Evolutionary conservation across 2,329 filamentous ascomycete species (phyloP), one percentile per base, ranked within the genome.

Genomic region (Colletotrichum tabaci): DNA sequence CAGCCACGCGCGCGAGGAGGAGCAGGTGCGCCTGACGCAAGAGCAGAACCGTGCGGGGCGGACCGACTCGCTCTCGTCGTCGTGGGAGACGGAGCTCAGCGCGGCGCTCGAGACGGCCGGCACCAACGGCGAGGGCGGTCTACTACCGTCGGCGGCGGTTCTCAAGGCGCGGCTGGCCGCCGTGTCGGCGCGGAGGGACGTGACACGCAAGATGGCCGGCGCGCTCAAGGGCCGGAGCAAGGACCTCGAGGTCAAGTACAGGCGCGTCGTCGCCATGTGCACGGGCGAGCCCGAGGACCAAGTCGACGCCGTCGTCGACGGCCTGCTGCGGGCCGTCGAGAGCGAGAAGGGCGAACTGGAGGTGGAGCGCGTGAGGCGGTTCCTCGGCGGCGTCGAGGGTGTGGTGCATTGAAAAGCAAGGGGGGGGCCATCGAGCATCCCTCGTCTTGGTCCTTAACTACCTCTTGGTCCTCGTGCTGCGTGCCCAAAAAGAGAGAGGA

Each of bases 241-340:
- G 5, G 95, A 98, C 65, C 87, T 97, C 4, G 96, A 98, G 78
- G 87, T 92, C 75, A 94, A 96, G 82, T 98, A 98, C 80, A 89
- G 95, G 35, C 93, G 92, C 75, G 94, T 98, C 40, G 94, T 99
- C 30, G 91, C 93, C 65, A 85, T 98, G 15, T 98, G 96, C 79
- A 97, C 95, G 0, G 91, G 91, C 10, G 93, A 95, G 44, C 88
- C 90, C 0, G 94, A 97, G 73, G 87, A 88, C 10, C 89, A 94
- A 69, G 93, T 98, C 16, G 96, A 98, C 76, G 89, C 90, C 68
- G 89, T 95, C 62, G 86, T 98, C 0, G 93, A 94, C 63, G 91
- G 91, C 3, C 85, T 99, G 53, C 89, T 97, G 57, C 91, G 94
- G 73, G 96, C 96, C 2, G 93, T 98, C 3, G 96, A 98, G 82